A percentile compares a stretch with the other conserved stretches of the same genome.
These are phyloP conservation scores for Dimargaris cristalligena DNA, from an alignment of 192 early-diverging fungal species.

Conservation along the genomic window DNA sequence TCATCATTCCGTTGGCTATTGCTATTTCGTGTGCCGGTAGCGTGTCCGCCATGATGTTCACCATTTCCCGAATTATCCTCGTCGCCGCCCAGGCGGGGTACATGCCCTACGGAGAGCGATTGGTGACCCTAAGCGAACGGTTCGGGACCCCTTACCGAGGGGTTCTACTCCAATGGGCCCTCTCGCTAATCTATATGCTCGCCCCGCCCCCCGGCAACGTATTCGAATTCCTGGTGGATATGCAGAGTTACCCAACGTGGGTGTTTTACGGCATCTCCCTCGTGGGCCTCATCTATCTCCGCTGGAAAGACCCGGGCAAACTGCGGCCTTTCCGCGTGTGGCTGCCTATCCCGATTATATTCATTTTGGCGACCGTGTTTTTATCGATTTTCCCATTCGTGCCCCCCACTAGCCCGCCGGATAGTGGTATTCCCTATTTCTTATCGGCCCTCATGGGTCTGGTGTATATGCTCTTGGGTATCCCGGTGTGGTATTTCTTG, in stretches of 20 bases:
- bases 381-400: slow-evolving; percentile 38
- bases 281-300: slow-evolving; percentile 31
- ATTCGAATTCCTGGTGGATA: slow-evolving; percentile 43
- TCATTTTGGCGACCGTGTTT: slow-evolving; percentile 32
- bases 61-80: slow-evolving; percentile 31
- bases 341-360: slow-evolving; percentile 24
- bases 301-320: slow-evolving; percentile 22
- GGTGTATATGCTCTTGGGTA: slow-evolving; percentile 19
- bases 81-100: slow-evolving; percentile 33
- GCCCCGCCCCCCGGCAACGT: slow-evolving; percentile 38
- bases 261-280: slow-evolving; percentile 40
- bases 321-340: slow-evolving; percentile 31
- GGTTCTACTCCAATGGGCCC: slow-evolving; percentile 23
- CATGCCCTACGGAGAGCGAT: slow-evolving; percentile 24
- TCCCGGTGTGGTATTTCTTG: slow-evolving; percentile 24
- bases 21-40: slow-evolving; percentile 33
- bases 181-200: slow-evolving; percentile 32
- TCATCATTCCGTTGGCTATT: slow-evolving; percentile 33
- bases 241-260: slow-evolving; percentile 41
- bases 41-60: slow-evolving; percentile 33
- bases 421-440: slow-evolving; percentile 22
- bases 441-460: slow-evolving; percentile 21
- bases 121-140: slow-evolving; percentile 25
- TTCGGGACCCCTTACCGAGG: slow-evolving; percentile 27
- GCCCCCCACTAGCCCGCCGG: slow-evolving; percentile 18